A percentile compares a stretch with the other conserved stretches of the same genome.
These are phyloP conservation scores for Suillus subaureus DNA, from an alignment of 768 basidiomycete species.

Conservation along the genomic window DNA sequence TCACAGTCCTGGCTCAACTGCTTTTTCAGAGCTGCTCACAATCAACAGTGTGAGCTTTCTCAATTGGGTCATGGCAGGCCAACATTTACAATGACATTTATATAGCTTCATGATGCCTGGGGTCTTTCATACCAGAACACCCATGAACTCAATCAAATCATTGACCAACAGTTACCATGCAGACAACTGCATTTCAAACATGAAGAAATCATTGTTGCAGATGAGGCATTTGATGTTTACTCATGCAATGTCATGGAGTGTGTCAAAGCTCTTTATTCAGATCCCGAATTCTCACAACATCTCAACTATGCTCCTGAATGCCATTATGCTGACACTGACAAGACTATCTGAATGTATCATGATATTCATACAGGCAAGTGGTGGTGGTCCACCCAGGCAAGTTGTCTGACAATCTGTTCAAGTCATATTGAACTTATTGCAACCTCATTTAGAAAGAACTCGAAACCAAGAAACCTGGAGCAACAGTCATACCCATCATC, in stretches of 20 bases:
- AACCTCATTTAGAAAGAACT: conserved; percentile 16
- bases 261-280: conserved; percentile 35
- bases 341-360: conserved; percentile 32
- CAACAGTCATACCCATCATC: conserved; percentile 4
- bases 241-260: conserved; percentile 39
- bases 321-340: conserved; percentile 36
- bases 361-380: conserved; percentile 52
- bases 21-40: conserved; percentile 38
- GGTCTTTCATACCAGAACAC: conserved; percentile 36
- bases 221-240: conserved; percentile 36
- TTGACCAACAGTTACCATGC: conserved; percentile 29
- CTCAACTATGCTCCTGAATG: conserved; percentile 38
- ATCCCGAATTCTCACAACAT: conserved; percentile 34
- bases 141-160: conserved; percentile 35
- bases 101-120: conserved; percentile 26
- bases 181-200: conserved; percentile 31
- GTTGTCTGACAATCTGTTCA: not conserved
- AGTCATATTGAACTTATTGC: not conserved
- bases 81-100: not conserved
- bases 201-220: conserved; percentile 26
- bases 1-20: conserved; percentile 36
- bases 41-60: conserved; percentile 40
- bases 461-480: conserved; percentile 14
- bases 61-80: not conserved
- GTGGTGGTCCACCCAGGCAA: conserved; percentile 55